These are phyloP conservation scores for Flaveria sonorensis DNA, from an alignment of 129 eudicot genomes.

Conservation along the genomic window DNA sequence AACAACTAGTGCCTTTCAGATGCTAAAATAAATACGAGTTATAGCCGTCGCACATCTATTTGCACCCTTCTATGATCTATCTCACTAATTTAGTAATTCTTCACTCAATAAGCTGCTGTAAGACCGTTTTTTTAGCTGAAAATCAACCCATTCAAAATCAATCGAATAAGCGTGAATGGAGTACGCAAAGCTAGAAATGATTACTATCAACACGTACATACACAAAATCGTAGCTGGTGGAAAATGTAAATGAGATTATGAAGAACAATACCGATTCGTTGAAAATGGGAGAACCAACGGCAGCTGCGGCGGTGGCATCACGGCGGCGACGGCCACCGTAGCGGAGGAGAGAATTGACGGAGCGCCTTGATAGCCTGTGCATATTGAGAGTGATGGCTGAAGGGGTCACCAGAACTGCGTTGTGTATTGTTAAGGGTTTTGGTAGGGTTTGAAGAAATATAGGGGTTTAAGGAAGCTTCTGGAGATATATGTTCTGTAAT, in stretches of 20 bases:
- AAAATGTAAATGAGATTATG: neutral
- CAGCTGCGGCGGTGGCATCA: constrained; percentile 34
- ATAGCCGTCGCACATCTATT: neutral
- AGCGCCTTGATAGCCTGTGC: constrained; percentile 78
- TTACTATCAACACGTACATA: neutral
- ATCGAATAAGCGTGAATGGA: neutral
- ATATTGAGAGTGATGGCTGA: constrained; percentile 32
- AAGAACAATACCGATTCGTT: constrained; percentile 38
- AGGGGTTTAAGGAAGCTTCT: constrained; percentile 48
- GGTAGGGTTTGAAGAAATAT: constrained; percentile 34
- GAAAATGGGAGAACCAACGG: constrained; percentile 41
- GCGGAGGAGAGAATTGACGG: constrained; percentile 60
- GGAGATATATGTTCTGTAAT: constrained; percentile 15
- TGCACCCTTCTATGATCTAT: neutral
- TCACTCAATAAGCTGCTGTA: neutral
- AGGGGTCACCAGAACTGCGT: constrained; percentile 8
- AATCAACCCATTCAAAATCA: neutral
- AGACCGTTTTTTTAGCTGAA: neutral
- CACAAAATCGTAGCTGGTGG: neutral
- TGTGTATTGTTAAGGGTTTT: constrained; percentile 21
- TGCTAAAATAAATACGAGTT: neutral
- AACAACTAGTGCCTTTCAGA: neutral
- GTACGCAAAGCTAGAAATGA: neutral
- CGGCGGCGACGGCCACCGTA: constrained; percentile 54
- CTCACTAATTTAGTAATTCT: neutral